These are phyloP conservation scores for Aspergillus sparsus DNA, from an alignment of 495 filamentous ascomycete species.

Conservation along the genomic window DNA sequence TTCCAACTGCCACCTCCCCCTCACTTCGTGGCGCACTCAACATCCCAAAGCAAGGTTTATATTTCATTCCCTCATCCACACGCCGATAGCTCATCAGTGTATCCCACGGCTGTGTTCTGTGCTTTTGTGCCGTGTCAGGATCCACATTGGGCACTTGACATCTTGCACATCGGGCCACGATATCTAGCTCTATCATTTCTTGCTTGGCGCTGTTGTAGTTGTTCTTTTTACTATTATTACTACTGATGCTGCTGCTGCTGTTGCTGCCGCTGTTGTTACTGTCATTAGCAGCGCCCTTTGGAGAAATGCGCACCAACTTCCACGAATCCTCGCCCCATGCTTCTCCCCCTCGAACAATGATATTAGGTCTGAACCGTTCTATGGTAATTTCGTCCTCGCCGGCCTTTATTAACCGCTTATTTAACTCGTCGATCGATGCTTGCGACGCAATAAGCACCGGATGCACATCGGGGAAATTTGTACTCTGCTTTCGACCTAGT, in stretches of 20 bases:
- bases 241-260: not conserved
- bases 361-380: constrained; percentile 80
- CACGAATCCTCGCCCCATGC: constrained; percentile 78
- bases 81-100: constrained; percentile 69
- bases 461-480: constrained; percentile 46
- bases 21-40: constrained; percentile 64
- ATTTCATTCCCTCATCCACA: constrained; percentile 72
- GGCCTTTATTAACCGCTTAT: constrained; percentile 25
- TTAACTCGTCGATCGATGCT: constrained; percentile 47
- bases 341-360: constrained; percentile 65
- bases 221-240: not conserved
- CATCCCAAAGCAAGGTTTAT: constrained; percentile 81
- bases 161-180: constrained; percentile 72
- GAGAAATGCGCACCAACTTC: constrained; percentile 66
- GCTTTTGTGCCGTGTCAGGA: constrained; percentile 66
- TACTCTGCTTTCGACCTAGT: constrained; percentile 42
- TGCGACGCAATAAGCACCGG: constrained; percentile 55
- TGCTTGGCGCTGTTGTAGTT: not conserved
- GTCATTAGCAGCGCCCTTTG: constrained; percentile 19
- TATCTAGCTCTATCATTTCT: constrained; percentile 45
- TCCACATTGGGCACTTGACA: constrained; percentile 88
- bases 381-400: constrained; percentile 40
- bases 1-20: constrained; percentile 54
- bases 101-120: constrained; percentile 72
- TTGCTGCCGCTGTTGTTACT: too few relatives aligned